phyloP scores from a whole-genome alignment of 208 protist species.

The Crithidia mellificae region DNA sequence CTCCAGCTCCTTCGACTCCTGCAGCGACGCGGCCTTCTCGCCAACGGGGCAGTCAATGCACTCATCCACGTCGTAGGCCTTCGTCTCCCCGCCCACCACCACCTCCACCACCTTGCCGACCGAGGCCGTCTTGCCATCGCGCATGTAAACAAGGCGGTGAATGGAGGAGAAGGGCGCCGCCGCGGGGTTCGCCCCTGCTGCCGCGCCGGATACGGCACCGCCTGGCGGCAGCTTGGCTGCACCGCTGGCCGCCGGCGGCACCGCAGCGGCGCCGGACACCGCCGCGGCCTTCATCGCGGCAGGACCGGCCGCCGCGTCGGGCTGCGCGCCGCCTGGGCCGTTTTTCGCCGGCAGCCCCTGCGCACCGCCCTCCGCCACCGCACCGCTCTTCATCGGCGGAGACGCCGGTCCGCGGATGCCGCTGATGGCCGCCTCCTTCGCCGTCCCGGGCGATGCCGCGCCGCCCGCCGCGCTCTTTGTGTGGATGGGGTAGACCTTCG shows the following conservation, averaged over 20 bases:
- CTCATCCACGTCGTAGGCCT: slow-evolving; percentile 62
- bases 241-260: neutral
- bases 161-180: slow-evolving; percentile 44
- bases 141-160: slow-evolving; percentile 49
- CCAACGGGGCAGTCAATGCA: slow-evolving; percentile 31
- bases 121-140: slow-evolving; percentile 27
- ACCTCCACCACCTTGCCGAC: slow-evolving; percentile 44
- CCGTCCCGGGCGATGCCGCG: slow-evolving; percentile 1
- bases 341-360: neutral
- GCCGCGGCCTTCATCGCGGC: neutral
- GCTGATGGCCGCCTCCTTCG: slow-evolving; percentile 1
- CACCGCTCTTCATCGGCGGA: neutral
- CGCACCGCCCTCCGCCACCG: neutral
- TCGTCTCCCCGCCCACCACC: slow-evolving; percentile 35
- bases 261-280: neutral
- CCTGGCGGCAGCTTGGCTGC: neutral
- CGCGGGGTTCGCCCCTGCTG: neutral
- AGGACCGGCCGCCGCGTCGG: neutral
- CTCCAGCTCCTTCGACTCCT: slow-evolving; percentile 42
- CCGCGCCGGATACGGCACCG: neutral
- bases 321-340: neutral
- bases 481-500: slow-evolving; percentile 47
- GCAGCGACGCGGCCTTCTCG: slow-evolving; percentile 4
- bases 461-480: slow-evolving; percentile 2
- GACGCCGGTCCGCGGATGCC: neutral